These are phyloP conservation scores for Lactarius hatsudake DNA, from an alignment of 768 basidiomycete species.

Conservation along the genomic window DNA sequence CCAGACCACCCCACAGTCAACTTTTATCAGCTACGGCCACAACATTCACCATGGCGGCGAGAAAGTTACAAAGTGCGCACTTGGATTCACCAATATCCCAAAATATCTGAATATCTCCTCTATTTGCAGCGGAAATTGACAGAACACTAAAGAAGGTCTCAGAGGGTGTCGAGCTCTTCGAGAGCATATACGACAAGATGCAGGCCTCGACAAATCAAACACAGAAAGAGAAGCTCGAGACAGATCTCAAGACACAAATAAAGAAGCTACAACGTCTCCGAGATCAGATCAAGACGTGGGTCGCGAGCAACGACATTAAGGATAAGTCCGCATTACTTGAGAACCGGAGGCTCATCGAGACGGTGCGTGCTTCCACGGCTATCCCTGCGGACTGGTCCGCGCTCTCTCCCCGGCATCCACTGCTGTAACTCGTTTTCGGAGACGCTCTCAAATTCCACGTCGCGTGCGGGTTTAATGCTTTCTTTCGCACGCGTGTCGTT, in stretches of 20 bases:
- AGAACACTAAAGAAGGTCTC: constrained; percentile 95
- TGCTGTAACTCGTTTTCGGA: neutral
- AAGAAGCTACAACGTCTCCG: constrained; percentile 86
- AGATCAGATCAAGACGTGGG: constrained; percentile 94
- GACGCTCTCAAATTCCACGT: neutral
- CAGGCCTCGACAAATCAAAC: constrained; percentile 93
- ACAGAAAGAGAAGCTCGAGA: constrained; percentile 98
- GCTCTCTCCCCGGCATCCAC: neutral
- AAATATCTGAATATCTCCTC: neutral
- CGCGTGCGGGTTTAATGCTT: neutral
- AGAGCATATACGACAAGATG: constrained; percentile 98
- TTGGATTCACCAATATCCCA: neutral
- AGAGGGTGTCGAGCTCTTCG: constrained; percentile 93
- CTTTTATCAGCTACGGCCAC: constrained; percentile 19
- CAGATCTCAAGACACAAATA: constrained; percentile 95
- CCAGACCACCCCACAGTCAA: neutral
- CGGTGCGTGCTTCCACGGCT: constrained; percentile 53
- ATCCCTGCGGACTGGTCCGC: neutral
- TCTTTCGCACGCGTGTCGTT: neutral
- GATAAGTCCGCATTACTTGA: constrained; percentile 93
- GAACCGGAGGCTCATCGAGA: constrained; percentile 94
- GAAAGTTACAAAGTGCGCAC: constrained; percentile 79
- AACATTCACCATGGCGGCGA: constrained; percentile 67
- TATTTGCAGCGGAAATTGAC: constrained; percentile 87
- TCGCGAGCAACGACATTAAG: constrained; percentile 97